These are phyloP conservation scores for Singerocomus inundabilis DNA, from an alignment of 1,284 basidiomycete species.

Conservation along the genomic window DNA sequence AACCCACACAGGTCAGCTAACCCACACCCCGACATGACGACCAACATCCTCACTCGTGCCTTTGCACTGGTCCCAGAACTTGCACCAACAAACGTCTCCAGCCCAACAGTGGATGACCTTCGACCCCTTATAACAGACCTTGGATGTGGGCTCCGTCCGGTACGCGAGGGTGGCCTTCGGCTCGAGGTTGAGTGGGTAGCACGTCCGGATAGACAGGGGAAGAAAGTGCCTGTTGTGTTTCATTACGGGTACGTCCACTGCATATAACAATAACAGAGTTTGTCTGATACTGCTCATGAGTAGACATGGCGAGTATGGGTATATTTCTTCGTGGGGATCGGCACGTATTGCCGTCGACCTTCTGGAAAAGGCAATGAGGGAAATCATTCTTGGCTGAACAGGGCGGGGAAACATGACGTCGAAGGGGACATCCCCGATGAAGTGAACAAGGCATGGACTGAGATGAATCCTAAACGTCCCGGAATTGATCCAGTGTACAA, in stretches of 20 bases:
- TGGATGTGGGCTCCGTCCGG: slow-evolving; percentile 69
- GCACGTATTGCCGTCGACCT: slow-evolving; percentile 54
- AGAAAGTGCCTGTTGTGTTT: slow-evolving; percentile 37
- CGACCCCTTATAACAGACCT: slow-evolving; percentile 56
- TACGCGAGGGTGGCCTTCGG: slow-evolving; percentile 59
- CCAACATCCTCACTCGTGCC: slow-evolving; percentile 56
- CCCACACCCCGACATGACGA: slow-evolving; percentile 57
- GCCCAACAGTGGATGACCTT: slow-evolving; percentile 58
- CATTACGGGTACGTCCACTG: slow-evolving; percentile 50
- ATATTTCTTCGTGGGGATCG: slow-evolving; percentile 68
- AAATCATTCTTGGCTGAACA: not conserved
- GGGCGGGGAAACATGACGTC: not conserved
- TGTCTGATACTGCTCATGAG: not conserved
- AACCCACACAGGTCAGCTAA: slow-evolving; percentile 41
- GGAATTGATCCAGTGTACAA: not conserved
- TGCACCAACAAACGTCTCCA: slow-evolving; percentile 52
- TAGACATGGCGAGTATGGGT: slow-evolving; percentile 57
- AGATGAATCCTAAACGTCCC: not conserved
- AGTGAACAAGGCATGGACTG: not conserved
- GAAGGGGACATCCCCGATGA: not conserved
- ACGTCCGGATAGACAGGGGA: slow-evolving; percentile 27
- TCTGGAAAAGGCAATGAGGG: slow-evolving; percentile 36
- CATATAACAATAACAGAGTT: not conserved
- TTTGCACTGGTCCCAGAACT: slow-evolving; percentile 63
- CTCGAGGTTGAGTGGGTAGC: slow-evolving; percentile 56